Evolutionary conservation across 805 yeast species (phyloP).

Genomic region (Candida verbasci): DNA sequence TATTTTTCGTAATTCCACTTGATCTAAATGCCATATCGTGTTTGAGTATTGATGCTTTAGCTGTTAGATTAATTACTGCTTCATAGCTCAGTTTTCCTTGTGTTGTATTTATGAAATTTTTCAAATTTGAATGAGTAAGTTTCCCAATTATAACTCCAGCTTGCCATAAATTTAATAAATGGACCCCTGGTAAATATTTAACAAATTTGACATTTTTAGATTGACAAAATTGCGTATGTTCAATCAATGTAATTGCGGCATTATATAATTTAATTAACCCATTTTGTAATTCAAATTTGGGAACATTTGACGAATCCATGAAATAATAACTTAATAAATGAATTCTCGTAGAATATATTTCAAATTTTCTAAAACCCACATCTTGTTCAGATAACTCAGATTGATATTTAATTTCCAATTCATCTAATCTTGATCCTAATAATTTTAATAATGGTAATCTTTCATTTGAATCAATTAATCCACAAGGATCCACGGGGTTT

Average conservation of each 20-base stretch:
- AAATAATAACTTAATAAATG: conserved; percentile 81
- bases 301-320: conserved; percentile 54
- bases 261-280: conserved; percentile 78
- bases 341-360: conserved; percentile 69
- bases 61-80: conserved; percentile 62
- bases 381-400: conserved; percentile 31
- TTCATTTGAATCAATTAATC: conserved; percentile 64
- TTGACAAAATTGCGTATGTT: conserved; percentile 62
- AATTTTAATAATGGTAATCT: conserved; percentile 71
- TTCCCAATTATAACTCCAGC: conserved; percentile 81
- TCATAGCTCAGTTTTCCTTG: conserved; percentile 69
- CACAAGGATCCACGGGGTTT: conserved; percentile 62
- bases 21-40: conserved; percentile 93
- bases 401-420: conserved; percentile 56
- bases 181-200: conserved; percentile 77
- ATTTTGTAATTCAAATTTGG: conserved; percentile 56
- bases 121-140: conserved; percentile 70
- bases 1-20: conserved; percentile 87
- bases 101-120: conserved; percentile 60
- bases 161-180: conserved; percentile 84
- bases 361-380: conserved; percentile 69
- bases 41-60: conserved; percentile 78
- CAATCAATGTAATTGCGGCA: conserved; percentile 67
- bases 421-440: conserved; percentile 68
- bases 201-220: conserved; percentile 58